A percentile compares a stretch with the other conserved stretches of the same genome.
Conservation (phyloP, 495 filamentous ascomycete genomes). For the Durotheca rogersii region DNA sequence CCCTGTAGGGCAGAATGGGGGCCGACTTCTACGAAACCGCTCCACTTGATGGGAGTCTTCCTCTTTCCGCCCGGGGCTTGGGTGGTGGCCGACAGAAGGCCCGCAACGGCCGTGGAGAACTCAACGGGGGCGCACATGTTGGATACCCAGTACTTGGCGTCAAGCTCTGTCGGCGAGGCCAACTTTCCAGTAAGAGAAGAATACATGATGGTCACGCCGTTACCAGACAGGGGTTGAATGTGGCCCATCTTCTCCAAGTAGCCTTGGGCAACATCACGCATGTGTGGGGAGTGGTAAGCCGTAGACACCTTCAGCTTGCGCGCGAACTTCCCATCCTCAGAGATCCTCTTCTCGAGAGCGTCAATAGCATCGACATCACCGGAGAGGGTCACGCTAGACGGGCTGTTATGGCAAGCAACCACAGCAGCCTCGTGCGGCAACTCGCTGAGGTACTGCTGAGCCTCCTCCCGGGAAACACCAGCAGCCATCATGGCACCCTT, state of each 20-base stretch:
- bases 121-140: neutral
- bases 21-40: neutral
- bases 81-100: neutral
- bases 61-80: neutral
- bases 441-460: constrained; percentile 24
- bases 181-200: neutral
- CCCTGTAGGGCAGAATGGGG: neutral
- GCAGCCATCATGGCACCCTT: constrained; percentile 54
- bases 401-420: constrained; percentile 38
- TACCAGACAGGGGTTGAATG: neutral
- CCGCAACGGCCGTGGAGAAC: neutral
- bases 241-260: neutral
- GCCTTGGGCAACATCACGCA: neutral
- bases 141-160: neutral
- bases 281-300: neutral
- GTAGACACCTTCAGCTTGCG: neutral
- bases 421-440: neutral
- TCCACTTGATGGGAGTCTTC: neutral
- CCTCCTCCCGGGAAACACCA: constrained; percentile 40
- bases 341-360: neutral
- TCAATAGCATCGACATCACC: constrained; percentile 17
- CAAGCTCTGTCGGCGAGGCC: neutral
- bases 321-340: neutral
- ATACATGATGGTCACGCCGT: neutral
- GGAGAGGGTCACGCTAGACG: constrained; percentile 33